Evolutionary conservation across 345 rosid species (phyloP).

Genomic region (Heritiera fomes): DNA sequence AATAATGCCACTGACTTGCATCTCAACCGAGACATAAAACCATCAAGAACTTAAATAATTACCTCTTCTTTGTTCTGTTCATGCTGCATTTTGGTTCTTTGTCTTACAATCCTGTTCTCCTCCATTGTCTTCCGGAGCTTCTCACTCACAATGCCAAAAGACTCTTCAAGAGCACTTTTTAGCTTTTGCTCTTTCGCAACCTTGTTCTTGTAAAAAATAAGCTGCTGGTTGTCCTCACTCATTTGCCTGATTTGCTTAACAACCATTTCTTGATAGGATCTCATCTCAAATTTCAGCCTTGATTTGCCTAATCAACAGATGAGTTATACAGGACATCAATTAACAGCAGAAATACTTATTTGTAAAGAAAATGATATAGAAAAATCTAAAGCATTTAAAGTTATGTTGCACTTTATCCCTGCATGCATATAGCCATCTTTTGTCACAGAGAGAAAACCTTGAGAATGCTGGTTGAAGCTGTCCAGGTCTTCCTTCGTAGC

Average conservation of each 20-base stretch:
- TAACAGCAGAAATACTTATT: background rate
- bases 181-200: slow-evolving; percentile 44
- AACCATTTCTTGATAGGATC: slow-evolving; percentile 77
- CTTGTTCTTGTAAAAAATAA: slow-evolving; percentile 52
- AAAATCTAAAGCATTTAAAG: background rate
- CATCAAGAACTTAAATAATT: slow-evolving; percentile 10
- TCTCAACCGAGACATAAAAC: background rate
- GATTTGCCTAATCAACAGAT: slow-evolving; percentile 51
- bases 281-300: slow-evolving; percentile 68
- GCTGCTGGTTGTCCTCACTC: slow-evolving; percentile 79
- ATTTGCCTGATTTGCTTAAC: slow-evolving; percentile 64
- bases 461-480: slow-evolving; percentile 70
- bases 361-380: background rate
- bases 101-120: slow-evolving; percentile 69
- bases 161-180: slow-evolving; percentile 53
- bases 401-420: background rate
- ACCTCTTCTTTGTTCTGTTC: slow-evolving; percentile 87
- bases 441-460: slow-evolving; percentile 42
- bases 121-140: slow-evolving; percentile 63
- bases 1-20: background rate
- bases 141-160: slow-evolving; percentile 51
- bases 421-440: background rate
- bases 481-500: slow-evolving; percentile 77
- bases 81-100: slow-evolving; percentile 68
- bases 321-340: slow-evolving; percentile 1